A percentile compares a stretch with the other conserved stretches of the same genome.
These are phyloP conservation scores for Eucalyptus urophylla DNA, from an alignment of 345 rosid genomes.

Conservation along the genomic window DNA sequence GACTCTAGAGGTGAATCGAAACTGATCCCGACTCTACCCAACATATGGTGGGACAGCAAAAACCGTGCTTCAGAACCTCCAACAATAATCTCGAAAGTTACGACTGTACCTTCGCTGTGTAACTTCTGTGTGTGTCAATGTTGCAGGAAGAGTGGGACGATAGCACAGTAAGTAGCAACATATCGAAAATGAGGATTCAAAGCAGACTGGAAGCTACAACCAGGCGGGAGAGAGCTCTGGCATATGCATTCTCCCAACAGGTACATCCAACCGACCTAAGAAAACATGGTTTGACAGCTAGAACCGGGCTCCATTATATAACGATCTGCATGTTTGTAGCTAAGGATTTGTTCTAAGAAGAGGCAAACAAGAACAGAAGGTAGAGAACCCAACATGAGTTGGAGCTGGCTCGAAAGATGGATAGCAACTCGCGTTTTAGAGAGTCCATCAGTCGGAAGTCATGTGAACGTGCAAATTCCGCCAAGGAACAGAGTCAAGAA, in stretches of 20 bases:
- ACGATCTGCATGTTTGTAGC: conserved; percentile 11
- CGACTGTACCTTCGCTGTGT: neutral
- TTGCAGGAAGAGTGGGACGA: conserved; percentile 90
- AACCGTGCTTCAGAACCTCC: neutral
- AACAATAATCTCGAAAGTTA: neutral
- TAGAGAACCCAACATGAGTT: conserved; percentile 40
- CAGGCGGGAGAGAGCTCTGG: conserved; percentile 76
- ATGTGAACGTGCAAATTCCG: neutral
- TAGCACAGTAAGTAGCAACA: conserved; percentile 73
- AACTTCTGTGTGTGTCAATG: neutral
- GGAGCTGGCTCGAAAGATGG: conserved; percentile 90
- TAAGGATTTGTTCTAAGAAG: conserved; percentile 60
- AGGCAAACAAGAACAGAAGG: conserved; percentile 25
- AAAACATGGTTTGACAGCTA: neutral
- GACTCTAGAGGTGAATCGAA: neutral
- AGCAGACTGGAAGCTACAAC: conserved; percentile 62
- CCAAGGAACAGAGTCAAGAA: neutral
- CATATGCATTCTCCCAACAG: conserved; percentile 91
- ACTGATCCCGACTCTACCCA: neutral
- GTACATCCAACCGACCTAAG: conserved; percentile 9
- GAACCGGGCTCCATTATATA: neutral
- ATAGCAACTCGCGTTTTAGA: conserved; percentile 79
- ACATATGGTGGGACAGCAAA: neutral
- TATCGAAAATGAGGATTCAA: conserved; percentile 53
- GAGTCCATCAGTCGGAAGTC: neutral